Base-by-base conservation (phyloP, 352 stramenopile species). In the Phytopythium vexans region DNA sequence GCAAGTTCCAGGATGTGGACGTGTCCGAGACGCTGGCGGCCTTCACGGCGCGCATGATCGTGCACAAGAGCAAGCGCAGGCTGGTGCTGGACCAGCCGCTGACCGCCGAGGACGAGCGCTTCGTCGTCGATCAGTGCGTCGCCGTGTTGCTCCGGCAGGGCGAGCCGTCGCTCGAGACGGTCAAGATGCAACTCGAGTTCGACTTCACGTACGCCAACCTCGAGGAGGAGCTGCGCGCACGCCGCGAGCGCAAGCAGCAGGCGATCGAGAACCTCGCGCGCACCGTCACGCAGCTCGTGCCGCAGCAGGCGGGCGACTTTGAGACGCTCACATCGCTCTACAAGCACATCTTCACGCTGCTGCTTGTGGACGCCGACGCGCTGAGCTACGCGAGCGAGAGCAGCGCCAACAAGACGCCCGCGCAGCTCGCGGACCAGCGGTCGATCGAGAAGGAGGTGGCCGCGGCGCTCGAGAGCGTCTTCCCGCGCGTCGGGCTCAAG, bases 151-250 rank as follows among this genome's bases (percentile, higher is more conserved):
- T 92, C 0, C 79, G 91, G 44, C 53, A 74, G 39, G 86, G 95
- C 12, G 85, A 87, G 35, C 91, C 91, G 21, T 66, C 82, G 14
- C 71, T 97, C 49, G 84, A 95, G 68, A 94, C 87, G n/a, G 83
- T 98, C 56, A 97, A 97, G 62, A 98, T 98, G 89, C 93, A 98
- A 70, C 89, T 98, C 41, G 89, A 88, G 47, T 98, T 97, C 56
- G 93, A 98, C 62, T 88, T 82, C 31, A 88, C 79, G 40, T 97
- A 97, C 66, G 83, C 94, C 5, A 88, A 91, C 35, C 60, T 88
- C 1, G 82, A 92, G 43, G 81, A 95, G 40, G 68, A 79, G 35
- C 49, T 97, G 37, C 70, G 83, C 4, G 60, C 68, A 36, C 74
- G 77, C 16, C 68, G 74, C 1, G 72, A 85, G 27, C 67, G 64